Evolutionary conservation across 2,329 filamentous ascomycete species (phyloP).

Genomic region (Xylaria sp.): DNA sequence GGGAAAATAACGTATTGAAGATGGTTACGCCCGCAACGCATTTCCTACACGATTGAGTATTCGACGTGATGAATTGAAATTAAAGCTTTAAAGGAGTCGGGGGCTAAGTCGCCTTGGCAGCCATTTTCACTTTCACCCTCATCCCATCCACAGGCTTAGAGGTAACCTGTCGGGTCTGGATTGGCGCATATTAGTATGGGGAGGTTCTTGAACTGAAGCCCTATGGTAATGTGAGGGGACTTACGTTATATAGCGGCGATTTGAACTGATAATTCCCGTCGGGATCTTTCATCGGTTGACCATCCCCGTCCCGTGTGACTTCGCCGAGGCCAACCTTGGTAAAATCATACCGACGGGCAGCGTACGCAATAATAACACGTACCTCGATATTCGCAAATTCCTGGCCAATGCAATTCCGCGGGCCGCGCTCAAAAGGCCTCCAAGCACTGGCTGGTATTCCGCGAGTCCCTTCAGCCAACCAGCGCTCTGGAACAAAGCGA

Average conservation of each 20-base stretch:
- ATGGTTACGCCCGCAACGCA: no score
- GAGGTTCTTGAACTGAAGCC: no score
- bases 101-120: no score
- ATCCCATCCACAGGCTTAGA: no score
- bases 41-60: no score
- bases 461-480: constrained; percentile 38
- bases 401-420: constrained; percentile 19
- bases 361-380: constrained; percentile 14
- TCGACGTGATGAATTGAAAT: no score
- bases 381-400: constrained; percentile 17
- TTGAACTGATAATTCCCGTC: not conserved
- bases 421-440: constrained; percentile 28
- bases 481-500: constrained; percentile 49
- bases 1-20: no score
- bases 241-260: constrained; percentile 4
- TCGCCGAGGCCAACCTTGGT: constrained; percentile 13
- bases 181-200: no score
- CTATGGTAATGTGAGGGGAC: no score
- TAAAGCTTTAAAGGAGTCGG: no score
- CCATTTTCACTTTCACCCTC: no score
- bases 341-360: constrained; percentile 20
- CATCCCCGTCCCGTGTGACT: not conserved
- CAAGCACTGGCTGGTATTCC: constrained; percentile 49
- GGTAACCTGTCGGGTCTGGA: no score
- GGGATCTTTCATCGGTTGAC: not conserved